Conservation (phyloP, 805 yeast genomes). For the Candida peoriensis region DNA sequence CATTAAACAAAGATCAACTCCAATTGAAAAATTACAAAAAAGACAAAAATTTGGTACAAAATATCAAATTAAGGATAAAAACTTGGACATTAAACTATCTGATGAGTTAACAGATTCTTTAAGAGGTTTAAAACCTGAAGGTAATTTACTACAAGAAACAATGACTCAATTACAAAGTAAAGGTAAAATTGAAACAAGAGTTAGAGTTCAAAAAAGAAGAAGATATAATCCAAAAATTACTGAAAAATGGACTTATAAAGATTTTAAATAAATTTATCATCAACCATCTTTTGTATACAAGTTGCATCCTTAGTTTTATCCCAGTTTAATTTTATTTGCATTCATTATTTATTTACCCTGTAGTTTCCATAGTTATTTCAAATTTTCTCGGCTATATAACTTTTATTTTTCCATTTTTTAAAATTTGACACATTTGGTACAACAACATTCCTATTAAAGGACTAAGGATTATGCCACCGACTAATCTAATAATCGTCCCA, state of each 20-base stretch:
- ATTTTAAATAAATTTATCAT: slow-evolving; percentile 49
- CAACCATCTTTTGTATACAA: too few species aligned
- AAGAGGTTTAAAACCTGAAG: slow-evolving; percentile 85
- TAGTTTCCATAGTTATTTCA: not conserved
- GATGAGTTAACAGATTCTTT: slow-evolving; percentile 85
- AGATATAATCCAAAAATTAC: slow-evolving; percentile 71
- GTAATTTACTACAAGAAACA: slow-evolving; percentile 76
- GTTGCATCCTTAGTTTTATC: not conserved
- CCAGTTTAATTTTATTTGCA: not conserved
- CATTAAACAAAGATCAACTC: slow-evolving; percentile 15
- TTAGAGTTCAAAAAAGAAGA: slow-evolving; percentile 56
- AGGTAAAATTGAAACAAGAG: slow-evolving; percentile 84
- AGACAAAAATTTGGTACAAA: slow-evolving; percentile 40
- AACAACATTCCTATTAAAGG: not conserved
- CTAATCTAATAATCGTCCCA: slow-evolving; percentile 43
- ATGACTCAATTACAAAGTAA: slow-evolving; percentile 76
- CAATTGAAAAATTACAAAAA: slow-evolving; percentile 28
- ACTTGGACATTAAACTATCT: slow-evolving; percentile 72
- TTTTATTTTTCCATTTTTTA: not conserved
- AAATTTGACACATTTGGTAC: not conserved
- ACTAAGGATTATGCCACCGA: not conserved
- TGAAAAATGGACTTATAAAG: slow-evolving; percentile 92
- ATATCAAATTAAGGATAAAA: slow-evolving; percentile 40
- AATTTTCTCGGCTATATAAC: not conserved
- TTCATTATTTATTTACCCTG: not conserved